Percentiles rank a stretch among this genome's conserved stretches.
These are phyloP conservation scores for Trebouxia sp. DNA, from an alignment of 139 green algal species.

Conservation along the genomic window DNA sequence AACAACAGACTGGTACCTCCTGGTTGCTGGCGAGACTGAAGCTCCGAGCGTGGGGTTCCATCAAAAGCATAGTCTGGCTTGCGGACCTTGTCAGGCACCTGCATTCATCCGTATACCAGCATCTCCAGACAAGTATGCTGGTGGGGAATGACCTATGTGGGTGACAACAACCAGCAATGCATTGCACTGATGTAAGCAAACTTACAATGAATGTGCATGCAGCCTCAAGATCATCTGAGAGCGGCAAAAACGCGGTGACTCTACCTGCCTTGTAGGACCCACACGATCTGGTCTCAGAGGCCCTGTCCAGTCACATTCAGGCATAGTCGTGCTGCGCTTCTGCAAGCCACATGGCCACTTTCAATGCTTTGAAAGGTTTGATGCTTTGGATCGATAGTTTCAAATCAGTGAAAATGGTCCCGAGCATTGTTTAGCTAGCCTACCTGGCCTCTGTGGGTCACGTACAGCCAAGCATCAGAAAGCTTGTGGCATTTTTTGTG, in stretches of 20 bases:
- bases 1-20: too few species aligned
- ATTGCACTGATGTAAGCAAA: background rate
- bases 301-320: constrained; percentile 87
- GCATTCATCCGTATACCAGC: too few species aligned
- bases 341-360: too few species aligned
- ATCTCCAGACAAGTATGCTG: too few species aligned
- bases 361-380: too few species aligned
- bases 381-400: too few species aligned
- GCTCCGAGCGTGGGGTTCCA: constrained; percentile 69
- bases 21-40: constrained; percentile 67
- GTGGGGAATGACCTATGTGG: too few species aligned
- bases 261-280: constrained; percentile 64
- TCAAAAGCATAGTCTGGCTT: constrained; percentile 68
- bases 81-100: constrained; percentile 74
- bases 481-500: constrained; percentile 84
- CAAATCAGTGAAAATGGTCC: background rate
- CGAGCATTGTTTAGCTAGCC: background rate
- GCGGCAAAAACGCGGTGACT: too few species aligned
- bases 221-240: too few species aligned
- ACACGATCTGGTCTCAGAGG: constrained; percentile 78
- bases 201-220: too few species aligned
- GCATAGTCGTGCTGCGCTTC: constrained; percentile 61
- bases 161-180: too few species aligned
- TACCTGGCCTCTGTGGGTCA: constrained; percentile 61
- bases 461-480: constrained; percentile 73